Conservation (phyloP, 2,329 filamentous ascomycete species). For the Calonectria pseudoreteaudii region DNA sequence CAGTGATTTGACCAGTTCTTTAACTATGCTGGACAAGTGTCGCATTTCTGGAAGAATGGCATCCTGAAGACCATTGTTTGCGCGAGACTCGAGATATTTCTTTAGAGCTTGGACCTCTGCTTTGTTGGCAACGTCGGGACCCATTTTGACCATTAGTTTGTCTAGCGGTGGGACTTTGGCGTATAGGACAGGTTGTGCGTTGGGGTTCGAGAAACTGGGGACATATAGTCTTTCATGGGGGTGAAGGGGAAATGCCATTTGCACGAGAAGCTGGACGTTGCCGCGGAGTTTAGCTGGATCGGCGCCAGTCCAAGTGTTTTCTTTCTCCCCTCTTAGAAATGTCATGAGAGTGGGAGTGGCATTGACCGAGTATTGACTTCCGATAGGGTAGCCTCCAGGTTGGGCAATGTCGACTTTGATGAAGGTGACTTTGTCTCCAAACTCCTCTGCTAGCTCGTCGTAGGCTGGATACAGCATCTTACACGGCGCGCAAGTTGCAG, state of each 20-base stretch:
- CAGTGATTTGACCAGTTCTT: slow-evolving; percentile 64
- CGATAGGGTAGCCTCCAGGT: slow-evolving; percentile 72
- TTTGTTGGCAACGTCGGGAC: slow-evolving; percentile 64
- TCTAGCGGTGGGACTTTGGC: slow-evolving; percentile 83
- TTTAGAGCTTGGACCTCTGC: slow-evolving; percentile 73
- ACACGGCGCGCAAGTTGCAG: slow-evolving; percentile 86
- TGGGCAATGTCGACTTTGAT: slow-evolving; percentile 86
- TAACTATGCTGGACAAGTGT: slow-evolving; percentile 72
- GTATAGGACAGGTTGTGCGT: slow-evolving; percentile 77
- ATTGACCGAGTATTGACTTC: slow-evolving; percentile 73
- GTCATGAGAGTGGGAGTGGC: slow-evolving; percentile 92
- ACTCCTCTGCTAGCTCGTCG: slow-evolving; percentile 81
- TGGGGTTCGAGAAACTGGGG: slow-evolving; percentile 74
- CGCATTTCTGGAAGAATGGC: slow-evolving; percentile 78
- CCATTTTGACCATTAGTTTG: slow-evolving; percentile 86
- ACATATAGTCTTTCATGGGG: slow-evolving; percentile 79
- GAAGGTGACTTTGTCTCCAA: slow-evolving; percentile 74
- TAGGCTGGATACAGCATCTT: slow-evolving; percentile 85
- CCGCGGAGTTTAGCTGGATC: slow-evolving; percentile 75
- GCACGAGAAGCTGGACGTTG: slow-evolving; percentile 79
- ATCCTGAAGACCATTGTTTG: slow-evolving; percentile 69
- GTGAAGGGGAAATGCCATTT: slow-evolving; percentile 81
- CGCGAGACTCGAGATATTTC: slow-evolving; percentile 76
- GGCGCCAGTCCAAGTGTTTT: slow-evolving; percentile 85
- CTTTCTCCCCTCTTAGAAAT: slow-evolving; percentile 79